These are phyloP conservation scores for Colletotrichum camelliae DNA, from an alignment of 2,329 filamentous ascomycete genomes.

Conservation along the genomic window DNA sequence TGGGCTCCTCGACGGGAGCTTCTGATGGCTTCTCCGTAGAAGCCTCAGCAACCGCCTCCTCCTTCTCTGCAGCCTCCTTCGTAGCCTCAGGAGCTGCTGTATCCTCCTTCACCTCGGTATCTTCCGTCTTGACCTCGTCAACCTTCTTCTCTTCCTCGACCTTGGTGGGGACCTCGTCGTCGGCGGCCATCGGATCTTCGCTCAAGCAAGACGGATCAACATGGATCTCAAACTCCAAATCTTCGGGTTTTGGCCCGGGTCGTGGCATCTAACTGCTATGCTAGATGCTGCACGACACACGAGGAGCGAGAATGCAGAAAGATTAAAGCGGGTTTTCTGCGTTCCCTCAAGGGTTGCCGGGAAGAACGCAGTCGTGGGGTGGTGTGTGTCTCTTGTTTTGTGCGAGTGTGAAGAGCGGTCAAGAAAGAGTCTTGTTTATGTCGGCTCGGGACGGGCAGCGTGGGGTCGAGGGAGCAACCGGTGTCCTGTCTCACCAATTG, in stretches of 20 bases:
- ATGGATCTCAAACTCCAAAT: conserved; percentile 53
- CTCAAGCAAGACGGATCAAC: conserved; percentile 51
- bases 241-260: conserved; percentile 27
- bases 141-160: conserved; percentile 21
- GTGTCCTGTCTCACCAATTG: background rate
- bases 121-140: conserved; percentile 21
- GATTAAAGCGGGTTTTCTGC: conserved; percentile 8
- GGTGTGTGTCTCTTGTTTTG: background rate
- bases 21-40: background rate
- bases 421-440: conserved; percentile 12
- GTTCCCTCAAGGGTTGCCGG: background rate
- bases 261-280: conserved; percentile 4
- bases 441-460: conserved; percentile 11
- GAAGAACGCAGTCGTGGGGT: background rate
- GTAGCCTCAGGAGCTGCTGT: background rate
- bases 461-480: conserved; percentile 16
- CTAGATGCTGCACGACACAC: background rate
- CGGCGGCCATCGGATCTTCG: conserved; percentile 9
- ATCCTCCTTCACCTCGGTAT: background rate
- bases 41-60: background rate
- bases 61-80: background rate
- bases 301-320: background rate
- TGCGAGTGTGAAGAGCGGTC: background rate
- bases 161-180: conserved; percentile 25
- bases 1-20: background rate